Evolutionary conservation across 2,329 filamentous ascomycete species (phyloP).

Genomic region (Fusarium concolor): DNA sequence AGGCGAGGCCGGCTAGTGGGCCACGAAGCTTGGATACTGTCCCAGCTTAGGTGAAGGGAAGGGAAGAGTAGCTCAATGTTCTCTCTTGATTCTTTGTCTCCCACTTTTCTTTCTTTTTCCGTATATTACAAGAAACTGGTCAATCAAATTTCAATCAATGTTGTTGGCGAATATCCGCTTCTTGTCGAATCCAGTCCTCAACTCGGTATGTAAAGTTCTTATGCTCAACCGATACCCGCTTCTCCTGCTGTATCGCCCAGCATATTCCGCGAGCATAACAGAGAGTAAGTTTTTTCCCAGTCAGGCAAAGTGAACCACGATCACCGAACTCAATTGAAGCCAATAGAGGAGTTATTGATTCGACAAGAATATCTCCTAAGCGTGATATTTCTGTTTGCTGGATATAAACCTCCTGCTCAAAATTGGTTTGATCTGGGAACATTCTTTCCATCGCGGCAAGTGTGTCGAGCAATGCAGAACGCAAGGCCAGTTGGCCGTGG

Average conservation of each 20-base stretch:
- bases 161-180: background rate
- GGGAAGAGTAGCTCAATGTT: too few relatives aligned
- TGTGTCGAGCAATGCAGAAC: background rate
- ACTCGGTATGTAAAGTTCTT: background rate
- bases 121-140: too few relatives aligned
- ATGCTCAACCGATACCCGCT: background rate
- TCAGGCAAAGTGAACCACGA: background rate
- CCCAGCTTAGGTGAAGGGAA: background rate
- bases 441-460: background rate
- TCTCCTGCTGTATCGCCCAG: background rate
- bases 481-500: background rate
- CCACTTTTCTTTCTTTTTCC: too few relatives aligned
- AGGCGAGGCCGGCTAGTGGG: background rate
- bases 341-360: background rate
- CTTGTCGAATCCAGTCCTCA: background rate
- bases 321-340: background rate
- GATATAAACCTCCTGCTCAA: background rate
- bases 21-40: background rate
- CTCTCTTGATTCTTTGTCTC: too few relatives aligned
- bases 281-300: background rate
- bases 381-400: background rate
- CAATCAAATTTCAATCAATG: background rate
- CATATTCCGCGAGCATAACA: background rate
- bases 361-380: background rate
- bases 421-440: too few relatives aligned